Evolutionary conservation across 257 asterid genomes (phyloP).

Genomic region (Solanum tacnaense): DNA sequence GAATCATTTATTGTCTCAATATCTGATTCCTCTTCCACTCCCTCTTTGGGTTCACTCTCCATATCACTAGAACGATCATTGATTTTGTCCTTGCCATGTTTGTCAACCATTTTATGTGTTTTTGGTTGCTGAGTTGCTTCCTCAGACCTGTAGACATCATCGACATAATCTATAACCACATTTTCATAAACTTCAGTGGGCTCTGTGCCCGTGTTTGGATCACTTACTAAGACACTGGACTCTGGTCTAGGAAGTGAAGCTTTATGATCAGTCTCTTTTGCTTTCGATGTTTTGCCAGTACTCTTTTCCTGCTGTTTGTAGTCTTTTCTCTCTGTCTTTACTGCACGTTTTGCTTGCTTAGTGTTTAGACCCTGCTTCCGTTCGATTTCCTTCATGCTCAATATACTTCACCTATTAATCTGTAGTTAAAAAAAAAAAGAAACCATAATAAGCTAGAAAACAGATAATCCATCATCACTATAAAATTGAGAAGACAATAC

Average conservation of each 20-base stretch:
- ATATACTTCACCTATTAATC: conserved; percentile 15
- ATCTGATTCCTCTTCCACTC: conserved; percentile 56
- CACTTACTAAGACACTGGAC: conserved; percentile 22
- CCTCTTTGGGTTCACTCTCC: conserved; percentile 34
- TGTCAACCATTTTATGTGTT: conserved; percentile 26
- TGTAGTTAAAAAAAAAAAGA: conserved; percentile 7
- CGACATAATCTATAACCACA: conserved; percentile 39
- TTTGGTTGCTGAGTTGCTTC: conserved; percentile 23
- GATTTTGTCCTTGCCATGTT: conserved; percentile 21
- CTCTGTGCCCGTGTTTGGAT: conserved; percentile 33
- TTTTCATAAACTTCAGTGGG: conserved; percentile 46
- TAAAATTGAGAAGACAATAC: background rate
- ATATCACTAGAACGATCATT: conserved; percentile 40
- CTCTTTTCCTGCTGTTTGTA: conserved; percentile 40
- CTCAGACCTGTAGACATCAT: conserved; percentile 35
- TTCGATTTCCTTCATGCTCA: conserved; percentile 67
- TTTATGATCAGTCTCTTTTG: conserved; percentile 37
- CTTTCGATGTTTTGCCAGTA: conserved; percentile 32
- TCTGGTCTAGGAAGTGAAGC: conserved; percentile 26
- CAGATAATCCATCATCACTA: background rate
- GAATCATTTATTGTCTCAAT: conserved; percentile 56
- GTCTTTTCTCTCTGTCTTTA: conserved; percentile 45
- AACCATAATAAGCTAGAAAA: background rate
- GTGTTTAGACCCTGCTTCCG: conserved; percentile 44
- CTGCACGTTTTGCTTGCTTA: conserved; percentile 35